Evolutionary conservation across 345 rosid genomes (phyloP).

Genomic region (Salix purpurea): DNA sequence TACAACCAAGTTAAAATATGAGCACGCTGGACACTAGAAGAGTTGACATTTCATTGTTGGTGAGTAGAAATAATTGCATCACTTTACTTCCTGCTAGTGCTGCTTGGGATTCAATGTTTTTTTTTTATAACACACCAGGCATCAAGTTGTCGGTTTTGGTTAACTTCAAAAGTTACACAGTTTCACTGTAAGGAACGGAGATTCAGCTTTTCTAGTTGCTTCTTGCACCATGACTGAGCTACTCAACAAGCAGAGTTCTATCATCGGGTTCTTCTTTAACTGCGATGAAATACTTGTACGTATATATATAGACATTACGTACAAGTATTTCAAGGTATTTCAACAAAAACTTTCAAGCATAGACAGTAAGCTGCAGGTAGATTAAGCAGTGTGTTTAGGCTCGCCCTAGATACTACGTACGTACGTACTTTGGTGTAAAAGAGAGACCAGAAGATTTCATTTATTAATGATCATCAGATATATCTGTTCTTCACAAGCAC

Average conservation of each 20-base stretch:
- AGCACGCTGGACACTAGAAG: not conserved
- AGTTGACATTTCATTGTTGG: not conserved
- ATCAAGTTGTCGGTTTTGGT: not conserved
- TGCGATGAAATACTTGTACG: not conserved
- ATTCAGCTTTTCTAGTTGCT: not conserved
- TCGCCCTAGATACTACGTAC: not conserved
- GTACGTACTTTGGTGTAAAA: not conserved
- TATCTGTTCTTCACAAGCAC: conserved; percentile 7
- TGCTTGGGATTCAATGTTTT: not conserved
- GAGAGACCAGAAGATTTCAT: not conserved
- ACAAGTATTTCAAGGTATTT: conserved; percentile 81
- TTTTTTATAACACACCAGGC: too few relatives aligned
- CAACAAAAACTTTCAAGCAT: conserved; percentile 61
- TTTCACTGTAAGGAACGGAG: not conserved
- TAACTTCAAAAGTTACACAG: not conserved
- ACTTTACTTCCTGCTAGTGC: not conserved
- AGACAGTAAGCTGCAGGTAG: conserved; percentile 62
- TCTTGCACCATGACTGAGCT: not conserved
- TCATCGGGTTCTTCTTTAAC: not conserved
- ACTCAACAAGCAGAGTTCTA: not conserved
- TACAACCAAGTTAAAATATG: conserved; percentile 51
- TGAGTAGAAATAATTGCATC: not conserved
- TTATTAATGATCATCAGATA: not conserved
- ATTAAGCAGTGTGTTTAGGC: conserved; percentile 15
- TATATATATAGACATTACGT: conserved; percentile 59